These are phyloP conservation scores for Dendrobium huoshanense DNA, from an alignment of 106 monocot genomes.

Conservation along the genomic window DNA sequence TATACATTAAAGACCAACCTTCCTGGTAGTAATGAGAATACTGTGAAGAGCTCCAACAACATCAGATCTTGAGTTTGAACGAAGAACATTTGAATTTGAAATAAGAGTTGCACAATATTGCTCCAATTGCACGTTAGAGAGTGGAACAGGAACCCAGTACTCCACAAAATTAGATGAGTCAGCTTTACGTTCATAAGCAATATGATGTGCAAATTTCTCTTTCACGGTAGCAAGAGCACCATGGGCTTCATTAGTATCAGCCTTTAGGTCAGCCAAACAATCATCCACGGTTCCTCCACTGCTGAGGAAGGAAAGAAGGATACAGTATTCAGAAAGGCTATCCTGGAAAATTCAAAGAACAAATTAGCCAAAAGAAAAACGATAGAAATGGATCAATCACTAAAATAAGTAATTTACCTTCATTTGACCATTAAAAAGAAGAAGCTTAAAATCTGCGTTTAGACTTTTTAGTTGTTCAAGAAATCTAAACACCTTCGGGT, in stretches of 20 bases:
- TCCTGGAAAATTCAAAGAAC: slow-evolving; percentile 48
- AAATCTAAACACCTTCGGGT: slow-evolving; percentile 41
- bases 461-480: slow-evolving; percentile 56
- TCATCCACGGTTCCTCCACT: slow-evolving; percentile 25
- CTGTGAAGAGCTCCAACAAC: slow-evolving; percentile 64
- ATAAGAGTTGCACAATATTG: slow-evolving; percentile 58
- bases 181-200: slow-evolving; percentile 46
- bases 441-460: slow-evolving; percentile 44
- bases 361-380: not conserved
- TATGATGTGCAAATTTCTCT: slow-evolving; percentile 41
- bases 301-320: slow-evolving; percentile 69
- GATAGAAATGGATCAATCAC: not conserved
- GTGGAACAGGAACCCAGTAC: slow-evolving; percentile 88
- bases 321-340: slow-evolving; percentile 40
- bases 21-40: slow-evolving; percentile 52
- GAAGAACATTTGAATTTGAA: slow-evolving; percentile 53
- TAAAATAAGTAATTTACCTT: slow-evolving; percentile 40
- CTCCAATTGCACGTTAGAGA: slow-evolving; percentile 87
- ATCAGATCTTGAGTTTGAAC: slow-evolving; percentile 52
- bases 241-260: slow-evolving; percentile 14
- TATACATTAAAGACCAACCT: slow-evolving; percentile 33
- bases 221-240: slow-evolving; percentile 32
- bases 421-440: slow-evolving; percentile 51
- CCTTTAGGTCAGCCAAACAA: slow-evolving; percentile 8
- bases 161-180: slow-evolving; percentile 62